Evolutionary conservation across 1,284 basidiomycete species (phyloP).

Genomic region (Dichomitus squalens): DNA sequence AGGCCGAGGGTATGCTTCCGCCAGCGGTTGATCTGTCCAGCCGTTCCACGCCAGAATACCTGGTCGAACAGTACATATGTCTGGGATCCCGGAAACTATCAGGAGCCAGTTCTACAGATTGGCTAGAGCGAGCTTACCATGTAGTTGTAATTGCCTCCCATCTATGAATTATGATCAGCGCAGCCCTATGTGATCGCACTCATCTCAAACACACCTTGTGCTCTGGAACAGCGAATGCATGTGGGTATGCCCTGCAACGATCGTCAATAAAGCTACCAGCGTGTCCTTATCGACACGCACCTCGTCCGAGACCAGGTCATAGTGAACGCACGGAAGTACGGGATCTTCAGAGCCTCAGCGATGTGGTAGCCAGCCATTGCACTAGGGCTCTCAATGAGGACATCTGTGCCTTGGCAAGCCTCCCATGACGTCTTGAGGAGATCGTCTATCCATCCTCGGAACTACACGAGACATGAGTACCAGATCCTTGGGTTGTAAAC

Average conservation of each 20-base stretch:
- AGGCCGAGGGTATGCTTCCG: conserved; percentile 80
- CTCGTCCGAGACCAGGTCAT: conserved; percentile 84
- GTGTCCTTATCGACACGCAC: conserved; percentile 35
- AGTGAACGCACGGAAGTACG: conserved; percentile 92
- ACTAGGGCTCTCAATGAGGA: conserved; percentile 93
- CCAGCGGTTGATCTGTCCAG: conserved; percentile 96
- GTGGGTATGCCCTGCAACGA: conserved; percentile 81
- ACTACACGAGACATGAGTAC: conserved; percentile 47
- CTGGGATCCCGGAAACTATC: conserved; percentile 35
- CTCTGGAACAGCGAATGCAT: conserved; percentile 97
- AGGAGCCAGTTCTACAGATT: not conserved
- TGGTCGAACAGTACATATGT: conserved; percentile 96
- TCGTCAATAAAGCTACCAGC: not conserved
- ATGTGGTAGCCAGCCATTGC: conserved; percentile 99
- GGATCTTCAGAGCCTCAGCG: conserved; percentile 90
- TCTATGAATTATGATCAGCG: conserved; percentile 46
- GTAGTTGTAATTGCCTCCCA: conserved; percentile 97
- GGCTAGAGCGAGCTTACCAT: conserved; percentile 65
- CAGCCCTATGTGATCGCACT: conserved; percentile 17
- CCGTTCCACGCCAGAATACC: conserved; percentile 94
- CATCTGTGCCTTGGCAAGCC: conserved; percentile 92
- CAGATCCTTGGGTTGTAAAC: not conserved
- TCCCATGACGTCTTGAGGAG: conserved; percentile 92
- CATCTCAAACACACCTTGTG: conserved; percentile 57
- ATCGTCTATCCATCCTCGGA: conserved; percentile 97